Evolutionary conservation across 495 filamentous ascomycete genomes (phyloP).

Genomic region (Penicillium mononematosum): DNA sequence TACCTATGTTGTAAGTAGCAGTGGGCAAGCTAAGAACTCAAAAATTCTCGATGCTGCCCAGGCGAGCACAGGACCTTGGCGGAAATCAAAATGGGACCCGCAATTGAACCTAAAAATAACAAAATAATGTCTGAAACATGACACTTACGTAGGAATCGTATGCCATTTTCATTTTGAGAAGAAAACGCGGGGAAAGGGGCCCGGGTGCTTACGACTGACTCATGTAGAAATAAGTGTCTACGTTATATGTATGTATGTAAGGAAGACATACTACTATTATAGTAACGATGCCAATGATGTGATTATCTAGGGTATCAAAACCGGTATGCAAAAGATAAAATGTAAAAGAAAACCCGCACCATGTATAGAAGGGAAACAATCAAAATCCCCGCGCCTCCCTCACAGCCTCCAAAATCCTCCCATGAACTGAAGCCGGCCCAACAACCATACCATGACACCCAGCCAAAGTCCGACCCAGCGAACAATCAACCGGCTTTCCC

Average conservation of each 20-base stretch:
- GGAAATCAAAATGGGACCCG: constrained; percentile 4
- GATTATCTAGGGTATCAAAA: constrained; percentile 13
- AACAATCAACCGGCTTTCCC: constrained; percentile 43
- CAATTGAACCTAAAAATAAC: neutral
- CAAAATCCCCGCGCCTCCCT: constrained; percentile 15
- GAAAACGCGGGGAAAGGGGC: constrained; percentile 8
- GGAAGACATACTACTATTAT: neutral
- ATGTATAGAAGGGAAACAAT: neutral
- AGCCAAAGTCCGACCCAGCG: constrained; percentile 40
- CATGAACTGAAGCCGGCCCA: constrained; percentile 42
- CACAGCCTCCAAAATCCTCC: constrained; percentile 39
- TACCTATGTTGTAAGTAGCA: neutral
- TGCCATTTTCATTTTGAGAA: too few relatives aligned
- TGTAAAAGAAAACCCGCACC: neutral
- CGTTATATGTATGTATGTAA: neutral
- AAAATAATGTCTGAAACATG: neutral
- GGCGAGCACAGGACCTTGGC: neutral
- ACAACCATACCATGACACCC: constrained; percentile 46
- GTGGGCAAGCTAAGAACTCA: neutral
- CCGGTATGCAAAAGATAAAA: constrained; percentile 1
- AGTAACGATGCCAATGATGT: constrained; percentile 8
- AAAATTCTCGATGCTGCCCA: neutral
- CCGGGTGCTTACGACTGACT: constrained; percentile 3
- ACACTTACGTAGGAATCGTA: neutral
- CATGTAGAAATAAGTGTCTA: neutral